A percentile compares a stretch with the other conserved stretches of the same genome.
Evolutionary conservation across 768 basidiomycete genomes (phyloP).

Genomic region (Tricholoma terreum): DNA sequence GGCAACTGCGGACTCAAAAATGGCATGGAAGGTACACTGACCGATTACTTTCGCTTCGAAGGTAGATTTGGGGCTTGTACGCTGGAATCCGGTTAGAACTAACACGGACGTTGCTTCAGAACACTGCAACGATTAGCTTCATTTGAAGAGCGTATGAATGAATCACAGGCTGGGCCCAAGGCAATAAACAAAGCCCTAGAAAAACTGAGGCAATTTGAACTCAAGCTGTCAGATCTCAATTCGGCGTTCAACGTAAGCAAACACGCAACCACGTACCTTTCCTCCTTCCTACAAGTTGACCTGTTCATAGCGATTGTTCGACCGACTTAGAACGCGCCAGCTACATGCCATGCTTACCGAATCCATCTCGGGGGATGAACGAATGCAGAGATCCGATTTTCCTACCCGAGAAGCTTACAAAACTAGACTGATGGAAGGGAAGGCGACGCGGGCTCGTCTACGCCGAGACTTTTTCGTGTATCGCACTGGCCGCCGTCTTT

Average conservation of each 20-base stretch:
- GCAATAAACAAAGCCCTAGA: conserved; percentile 14
- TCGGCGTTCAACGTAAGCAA: conserved; percentile 33
- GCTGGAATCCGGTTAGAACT: not conserved
- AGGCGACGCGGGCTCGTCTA: conserved; percentile 28
- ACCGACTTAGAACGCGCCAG: conserved; percentile 32
- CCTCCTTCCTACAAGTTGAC: not conserved
- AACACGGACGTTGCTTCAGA: not conserved
- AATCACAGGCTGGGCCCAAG: not conserved
- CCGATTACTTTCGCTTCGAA: conserved; percentile 32
- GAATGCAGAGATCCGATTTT: conserved; percentile 20
- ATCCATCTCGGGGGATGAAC: conserved; percentile 28
- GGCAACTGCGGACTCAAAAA: conserved; percentile 28
- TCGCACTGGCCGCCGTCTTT: conserved; percentile 11
- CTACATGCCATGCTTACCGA: conserved; percentile 29
- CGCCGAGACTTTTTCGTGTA: conserved; percentile 26
- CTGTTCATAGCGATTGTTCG: conserved; percentile 19
- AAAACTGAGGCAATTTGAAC: conserved; percentile 39
- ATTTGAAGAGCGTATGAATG: not conserved
- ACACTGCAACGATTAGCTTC: not conserved
- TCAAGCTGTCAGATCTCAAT: conserved; percentile 35
- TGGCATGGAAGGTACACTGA: conserved; percentile 33
- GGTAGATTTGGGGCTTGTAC: conserved; percentile 17
- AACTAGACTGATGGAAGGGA: conserved; percentile 32
- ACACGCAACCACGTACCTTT: conserved; percentile 10
- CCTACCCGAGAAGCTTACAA: conserved; percentile 29